Percentiles rank a stretch among this genome's conserved stretches.
Conservation (phyloP, 2,329 filamentous ascomycete genomes). For the Curvularia sp. region DNA sequence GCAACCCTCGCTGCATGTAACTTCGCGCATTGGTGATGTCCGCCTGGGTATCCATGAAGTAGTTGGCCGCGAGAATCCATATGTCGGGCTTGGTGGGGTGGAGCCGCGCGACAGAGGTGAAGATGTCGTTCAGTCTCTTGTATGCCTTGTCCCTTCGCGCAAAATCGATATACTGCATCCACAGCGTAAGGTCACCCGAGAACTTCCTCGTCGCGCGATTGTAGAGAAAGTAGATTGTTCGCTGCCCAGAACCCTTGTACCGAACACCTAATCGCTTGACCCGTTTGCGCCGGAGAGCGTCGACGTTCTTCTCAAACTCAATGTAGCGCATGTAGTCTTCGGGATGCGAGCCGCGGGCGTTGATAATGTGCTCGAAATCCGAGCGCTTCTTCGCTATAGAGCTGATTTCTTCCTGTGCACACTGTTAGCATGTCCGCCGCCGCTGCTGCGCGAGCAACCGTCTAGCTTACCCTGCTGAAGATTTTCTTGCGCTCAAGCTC, state of each 20-base stretch:
- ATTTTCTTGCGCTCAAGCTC: slow-evolving; percentile 92
- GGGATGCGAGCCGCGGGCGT: slow-evolving; percentile 75
- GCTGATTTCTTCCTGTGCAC: slow-evolving; percentile 78
- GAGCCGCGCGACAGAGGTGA: slow-evolving; percentile 76
- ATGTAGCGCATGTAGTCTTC: slow-evolving; percentile 86
- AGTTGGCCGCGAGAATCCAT: slow-evolving; percentile 84
- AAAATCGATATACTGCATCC: slow-evolving; percentile 90
- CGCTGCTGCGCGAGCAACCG: background rate
- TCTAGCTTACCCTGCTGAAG: slow-evolving; percentile 72
- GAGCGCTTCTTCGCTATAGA: slow-evolving; percentile 89
- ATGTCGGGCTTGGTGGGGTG: slow-evolving; percentile 83
- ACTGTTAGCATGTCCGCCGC: slow-evolving; percentile 13
- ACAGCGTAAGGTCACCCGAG: slow-evolving; percentile 79
- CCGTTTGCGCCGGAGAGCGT: slow-evolving; percentile 80
- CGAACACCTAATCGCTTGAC: slow-evolving; percentile 81
- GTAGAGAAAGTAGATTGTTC: slow-evolving; percentile 86
- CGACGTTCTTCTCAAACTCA: slow-evolving; percentile 71
- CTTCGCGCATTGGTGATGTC: slow-evolving; percentile 87
- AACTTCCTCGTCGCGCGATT: slow-evolving; percentile 87
- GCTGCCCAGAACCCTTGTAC: slow-evolving; percentile 73
- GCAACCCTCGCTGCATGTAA: slow-evolving; percentile 86
- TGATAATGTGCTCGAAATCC: slow-evolving; percentile 90
- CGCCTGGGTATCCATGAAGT: slow-evolving; percentile 76
- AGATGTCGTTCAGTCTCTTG: slow-evolving; percentile 66
- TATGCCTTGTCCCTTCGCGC: slow-evolving; percentile 70